A percentile compares a stretch with the other conserved stretches of the same genome.
Conservation (phyloP, 352 stramenopile genomes). For the Pythium dissimile region DNA sequence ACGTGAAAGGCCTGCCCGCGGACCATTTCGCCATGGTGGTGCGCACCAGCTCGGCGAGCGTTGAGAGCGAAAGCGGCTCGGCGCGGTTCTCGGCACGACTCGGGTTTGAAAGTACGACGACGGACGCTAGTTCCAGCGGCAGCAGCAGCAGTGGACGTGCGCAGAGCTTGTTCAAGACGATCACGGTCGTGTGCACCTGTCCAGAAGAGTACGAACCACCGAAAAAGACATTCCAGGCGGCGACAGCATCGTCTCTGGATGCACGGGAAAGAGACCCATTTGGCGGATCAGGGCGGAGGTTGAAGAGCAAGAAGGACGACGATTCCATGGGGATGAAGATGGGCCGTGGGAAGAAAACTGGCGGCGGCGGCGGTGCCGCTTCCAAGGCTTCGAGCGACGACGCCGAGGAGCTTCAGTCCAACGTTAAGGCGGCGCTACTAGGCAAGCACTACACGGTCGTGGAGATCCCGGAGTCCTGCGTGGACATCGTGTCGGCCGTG, state of each 20-base stretch:
- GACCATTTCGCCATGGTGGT: slow-evolving; percentile 64
- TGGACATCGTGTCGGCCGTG: slow-evolving; percentile 59
- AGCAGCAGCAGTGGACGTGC: slow-evolving; percentile 11
- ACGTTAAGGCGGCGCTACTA: slow-evolving; percentile 50
- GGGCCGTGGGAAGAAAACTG: slow-evolving; percentile 11
- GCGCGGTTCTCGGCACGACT: slow-evolving; percentile 34
- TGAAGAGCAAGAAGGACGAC: slow-evolving; percentile 57
- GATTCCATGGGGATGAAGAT: slow-evolving; percentile 50
- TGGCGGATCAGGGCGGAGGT: slow-evolving; percentile 29
- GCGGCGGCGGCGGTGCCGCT: neutral
- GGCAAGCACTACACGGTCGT: slow-evolving; percentile 68
- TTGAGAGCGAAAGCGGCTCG: slow-evolving; percentile 13
- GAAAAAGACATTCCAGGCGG: slow-evolving; percentile 17
- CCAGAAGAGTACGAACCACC: slow-evolving; percentile 60
- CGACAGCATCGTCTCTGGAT: neutral
- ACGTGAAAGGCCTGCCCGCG: slow-evolving; percentile 57
- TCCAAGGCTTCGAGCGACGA: neutral
- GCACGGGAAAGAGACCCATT: slow-evolving; percentile 5
- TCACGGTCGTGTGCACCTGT: slow-evolving; percentile 70
- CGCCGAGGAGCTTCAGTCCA: slow-evolving; percentile 49
- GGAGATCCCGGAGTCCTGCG: slow-evolving; percentile 74
- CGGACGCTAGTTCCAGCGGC: neutral
- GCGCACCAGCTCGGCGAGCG: slow-evolving; percentile 33
- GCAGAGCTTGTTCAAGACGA: slow-evolving; percentile 61
- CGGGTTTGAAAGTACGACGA: slow-evolving; percentile 35